Base-by-base conservation (phyloP, 345 rosid genomes). In the Clarkia xantiana region DNA sequence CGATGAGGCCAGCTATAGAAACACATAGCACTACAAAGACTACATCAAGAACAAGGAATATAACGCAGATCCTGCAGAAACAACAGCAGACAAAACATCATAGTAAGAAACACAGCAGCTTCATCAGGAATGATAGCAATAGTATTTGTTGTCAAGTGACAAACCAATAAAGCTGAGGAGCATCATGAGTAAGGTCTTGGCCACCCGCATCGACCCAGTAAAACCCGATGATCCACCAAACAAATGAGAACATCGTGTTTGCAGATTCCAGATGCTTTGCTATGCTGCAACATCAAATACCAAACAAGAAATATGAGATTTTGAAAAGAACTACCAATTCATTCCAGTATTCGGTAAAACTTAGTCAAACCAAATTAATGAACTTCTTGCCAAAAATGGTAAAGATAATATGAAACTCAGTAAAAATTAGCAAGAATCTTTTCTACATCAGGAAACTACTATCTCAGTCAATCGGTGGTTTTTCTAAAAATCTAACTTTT, bases 181-280 rank as follows among this genome's bases (percentile, higher is more conserved):
- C 73, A 40, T 75, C 69, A 17, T 36, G 76, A 44, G 72, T 47
- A 25, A 77, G 62, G 18, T 65, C 64, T 50, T 68, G 75, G 14
- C 75, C 74, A 45, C 74, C 74, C 42, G 71, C 70, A 45, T 80
- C 73, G 14, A 83, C 68, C 96, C 96, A 83, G 63, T 91, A 86
- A 55, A 81, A 86, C 42, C 94, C 98, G 45, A 78, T 67, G 38
- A 86, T 67, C 94, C 98, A 91, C 89, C 94, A 91, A 6, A 91
- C 57, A 51, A 81, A 76, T 23, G 93, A 81, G 61, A 86, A 83
- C 89, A 75, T 73, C 0, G 89, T 75, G 59, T 78, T 91, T 40
- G 81, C 93, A 47, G 84, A 83, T 71, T 86, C 95, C 55, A 73
- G 63, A 43, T 57, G 67, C 65, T 71, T 82, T 5, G 64, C 55